Evolutionary conservation across 768 basidiomycete species (phyloP), one percentile per base, ranked within the genome.

Genomic region (Russula vinacea): DNA sequence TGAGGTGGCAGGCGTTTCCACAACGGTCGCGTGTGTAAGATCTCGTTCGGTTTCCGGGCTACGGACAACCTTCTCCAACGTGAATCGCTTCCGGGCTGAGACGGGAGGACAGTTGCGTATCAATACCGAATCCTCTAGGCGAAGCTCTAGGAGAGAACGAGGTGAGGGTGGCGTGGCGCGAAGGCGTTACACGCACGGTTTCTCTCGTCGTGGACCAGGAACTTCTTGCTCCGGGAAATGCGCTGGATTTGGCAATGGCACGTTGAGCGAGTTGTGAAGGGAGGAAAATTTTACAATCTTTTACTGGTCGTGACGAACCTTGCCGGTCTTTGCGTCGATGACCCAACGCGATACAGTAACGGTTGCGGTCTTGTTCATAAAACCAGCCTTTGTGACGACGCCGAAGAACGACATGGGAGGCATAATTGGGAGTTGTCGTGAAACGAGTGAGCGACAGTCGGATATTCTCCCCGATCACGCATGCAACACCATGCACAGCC

Each of bases 291-390:
- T 47, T 22, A 37, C 7, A 14, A 29, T 29, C 29, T 29, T 35
- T 52, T 14, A 49, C 37, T 22, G 35, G 39, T 24, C 24, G 1
- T 39, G 22, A 72, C 79, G 68, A 67, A 91, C 91, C 81, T 93
- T 93, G 69, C 87, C 85, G 5, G 90, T 92, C 53, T 83, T 71
- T 65, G 83, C 82, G 71, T 93, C 90, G n/a, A 83, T 75, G 44
- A 88, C 79, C 78, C 80, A 84, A 62, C 91, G 83, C 26, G 87
- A 85, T 9, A 93, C 90, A 0, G 88, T 86, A 54, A 93, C 90
- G 0, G 92, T 93, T 16, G 82, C 91, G 0, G 91, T 93, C 73
- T 92, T 92, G 60, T 85, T 79, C 90, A 93, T 93, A 68, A 80
- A 83, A 10, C 92, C 90, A 24, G 83, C 87, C 74, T 90, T 92